Conservation (phyloP, 495 filamentous ascomycete species). For the Penicillium dipodomyicola region DNA sequence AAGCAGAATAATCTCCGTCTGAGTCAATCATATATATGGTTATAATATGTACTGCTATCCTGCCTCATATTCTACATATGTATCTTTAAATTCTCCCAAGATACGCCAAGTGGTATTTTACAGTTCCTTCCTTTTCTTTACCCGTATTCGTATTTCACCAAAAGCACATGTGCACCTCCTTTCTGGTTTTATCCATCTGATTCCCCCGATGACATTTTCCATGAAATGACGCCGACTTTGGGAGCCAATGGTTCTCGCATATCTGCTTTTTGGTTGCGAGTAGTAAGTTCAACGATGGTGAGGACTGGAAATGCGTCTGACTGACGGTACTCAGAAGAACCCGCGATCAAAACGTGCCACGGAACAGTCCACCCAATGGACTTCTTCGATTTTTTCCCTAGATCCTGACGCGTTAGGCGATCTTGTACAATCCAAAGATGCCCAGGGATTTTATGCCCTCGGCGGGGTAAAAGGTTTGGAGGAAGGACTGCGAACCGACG, state of each 20-base stretch:
- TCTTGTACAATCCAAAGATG: conserved; percentile 2
- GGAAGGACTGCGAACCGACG: conserved; percentile 3
- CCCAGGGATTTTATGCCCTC: neutral
- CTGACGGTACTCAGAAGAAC: neutral
- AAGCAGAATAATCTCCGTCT: too few relatives aligned
- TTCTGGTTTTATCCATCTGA: neutral
- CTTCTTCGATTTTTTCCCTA: neutral
- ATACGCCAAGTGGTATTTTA: neutral
- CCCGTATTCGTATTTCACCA: neutral
- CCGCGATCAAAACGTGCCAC: neutral
- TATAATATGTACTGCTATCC: neutral
- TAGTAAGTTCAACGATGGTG: neutral
- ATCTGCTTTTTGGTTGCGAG: neutral
- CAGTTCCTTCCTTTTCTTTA: neutral
- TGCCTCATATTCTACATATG: neutral
- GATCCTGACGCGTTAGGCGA: neutral
- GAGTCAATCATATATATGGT: too few relatives aligned
- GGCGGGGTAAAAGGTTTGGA: conserved; percentile 1
- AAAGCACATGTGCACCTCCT: neutral
- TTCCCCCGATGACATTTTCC: neutral
- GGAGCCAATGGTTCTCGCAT: neutral
- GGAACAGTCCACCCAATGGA: conserved; percentile 10
- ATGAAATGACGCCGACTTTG: neutral
- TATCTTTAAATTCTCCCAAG: neutral
- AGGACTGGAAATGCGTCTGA: neutral